Conservation (phyloP, 148 eudicot genomes). For the Vaccinium darrowii region DNA sequence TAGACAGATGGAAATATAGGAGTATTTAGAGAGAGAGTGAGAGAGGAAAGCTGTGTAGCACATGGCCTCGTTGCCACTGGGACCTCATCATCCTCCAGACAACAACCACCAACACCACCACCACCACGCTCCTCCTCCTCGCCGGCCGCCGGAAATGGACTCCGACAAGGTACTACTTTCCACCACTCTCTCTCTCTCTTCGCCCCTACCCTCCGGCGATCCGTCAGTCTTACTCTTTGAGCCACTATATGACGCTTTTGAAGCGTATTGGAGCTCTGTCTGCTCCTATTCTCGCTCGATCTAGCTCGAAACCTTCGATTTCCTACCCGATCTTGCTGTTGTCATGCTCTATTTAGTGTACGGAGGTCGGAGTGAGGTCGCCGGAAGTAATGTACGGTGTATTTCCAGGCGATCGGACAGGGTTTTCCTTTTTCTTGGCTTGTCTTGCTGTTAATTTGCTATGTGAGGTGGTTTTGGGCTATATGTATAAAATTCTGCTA, state of each 20-base stretch:
- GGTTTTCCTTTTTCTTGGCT: neutral
- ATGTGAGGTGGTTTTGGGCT: neutral
- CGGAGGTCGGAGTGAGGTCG: neutral
- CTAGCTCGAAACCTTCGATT: conserved; percentile 19
- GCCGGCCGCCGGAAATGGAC: conserved; percentile 33
- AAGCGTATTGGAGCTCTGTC: conserved; percentile 3
- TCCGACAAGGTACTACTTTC: conserved; percentile 43
- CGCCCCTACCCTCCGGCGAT: neutral
- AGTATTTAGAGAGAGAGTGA: neutral
- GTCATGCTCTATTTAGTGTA: neutral
- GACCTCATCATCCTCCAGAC: conserved; percentile 45
- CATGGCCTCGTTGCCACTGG: conserved; percentile 54
- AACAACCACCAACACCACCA: conserved; percentile 18
- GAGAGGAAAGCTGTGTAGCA: conserved; percentile 21
- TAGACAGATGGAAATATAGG: neutral
- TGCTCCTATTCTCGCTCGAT: conserved; percentile 17
- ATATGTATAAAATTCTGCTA: neutral
- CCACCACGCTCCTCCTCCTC: conserved; percentile 23
- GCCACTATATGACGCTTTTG: neutral
- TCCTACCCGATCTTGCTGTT: conserved; percentile 1
- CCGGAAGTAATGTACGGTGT: conserved; percentile 2
- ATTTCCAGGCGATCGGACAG: conserved; percentile 16
- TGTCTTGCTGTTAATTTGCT: neutral
- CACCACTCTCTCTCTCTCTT: neutral
- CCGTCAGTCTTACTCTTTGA: neutral